Evolutionary conservation across 192 early-diverging fungal species (phyloP), one percentile per base, ranked within the genome.

Genomic region (Rhizoclosmatium globosum): DNA sequence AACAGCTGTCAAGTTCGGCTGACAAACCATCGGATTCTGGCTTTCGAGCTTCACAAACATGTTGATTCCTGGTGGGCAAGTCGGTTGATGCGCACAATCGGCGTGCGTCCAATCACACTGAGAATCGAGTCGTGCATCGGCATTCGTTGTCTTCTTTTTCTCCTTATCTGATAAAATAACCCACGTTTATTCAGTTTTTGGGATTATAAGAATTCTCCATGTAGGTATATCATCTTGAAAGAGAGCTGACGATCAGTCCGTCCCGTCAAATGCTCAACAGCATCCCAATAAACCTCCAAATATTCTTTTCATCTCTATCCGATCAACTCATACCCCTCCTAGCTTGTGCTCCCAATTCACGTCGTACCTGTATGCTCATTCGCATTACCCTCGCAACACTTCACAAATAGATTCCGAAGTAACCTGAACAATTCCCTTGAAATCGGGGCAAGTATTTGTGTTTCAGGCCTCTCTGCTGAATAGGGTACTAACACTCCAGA

Each of bases 31-130:
- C 4, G 96, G 96, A 84, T 99, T 98, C 97, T 96, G 95, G 84
- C 93, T 97, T 88, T 99, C 97, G 64, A 96, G 95, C 87, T 98
- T 99, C 72, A 91, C 96, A 60, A 94, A 87, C 76, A 99, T 96
- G 58, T 95, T 89, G 83, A 93, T 93, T 45, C 95, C 95, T 2
- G 65, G 31, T 21, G 82, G 82, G 79, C 73, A 42, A 83, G 76
- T 41, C 76, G 65, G 79, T 83, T 83, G 57, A 83, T 78, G n/a
- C 69, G 66, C 11, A 83, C 79, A 21, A 62, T 62, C 7, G 60
- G 60, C 60, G 60, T 62, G 60, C 60, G 60, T 4, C 60, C 60
- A 21, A 62, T 39, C 11, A 62, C 21, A n/a, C 21, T 31, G 60
- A 62, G 60, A 39, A 21, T 62, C 60, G 7, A 31, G 60, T 62